Percentiles rank a stretch among this genome's conserved stretches.
Evolutionary conservation across 1,284 basidiomycete species (phyloP).

Genomic region (Omphalotus olearius): DNA sequence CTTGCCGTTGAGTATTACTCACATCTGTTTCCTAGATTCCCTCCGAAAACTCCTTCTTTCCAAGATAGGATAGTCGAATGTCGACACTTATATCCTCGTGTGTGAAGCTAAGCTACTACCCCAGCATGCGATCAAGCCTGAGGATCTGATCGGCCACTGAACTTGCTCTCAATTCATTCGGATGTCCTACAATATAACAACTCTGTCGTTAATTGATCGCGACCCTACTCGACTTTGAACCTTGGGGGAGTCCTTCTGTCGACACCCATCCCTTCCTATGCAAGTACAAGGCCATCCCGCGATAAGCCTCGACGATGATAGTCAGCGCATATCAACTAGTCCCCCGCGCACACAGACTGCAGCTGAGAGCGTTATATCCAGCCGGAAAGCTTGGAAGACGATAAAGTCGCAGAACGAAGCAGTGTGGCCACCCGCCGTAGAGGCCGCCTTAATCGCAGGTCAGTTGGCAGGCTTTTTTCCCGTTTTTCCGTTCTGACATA

Average conservation of each 20-base stretch:
- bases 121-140: background rate
- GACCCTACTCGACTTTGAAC: background rate
- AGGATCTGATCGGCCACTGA: background rate
- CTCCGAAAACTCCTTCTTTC: no score
- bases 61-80: no score
- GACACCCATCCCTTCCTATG: background rate
- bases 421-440: constrained; percentile 52
- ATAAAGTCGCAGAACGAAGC: constrained; percentile 47
- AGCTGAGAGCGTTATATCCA: constrained; percentile 36
- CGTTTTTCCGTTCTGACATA: background rate
- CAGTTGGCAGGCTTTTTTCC: constrained; percentile 5
- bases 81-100: no score
- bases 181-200: background rate
- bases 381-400: constrained; percentile 54
- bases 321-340: background rate
- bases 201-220: background rate
- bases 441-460: constrained; percentile 54
- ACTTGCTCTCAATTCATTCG: background rate
- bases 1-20: no score
- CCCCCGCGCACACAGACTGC: background rate
- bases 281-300: background rate
- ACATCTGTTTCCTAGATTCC: no score
- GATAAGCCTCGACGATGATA: background rate
- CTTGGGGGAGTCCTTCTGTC: no score
- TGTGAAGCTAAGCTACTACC: no score